Evolutionary conservation across 345 rosid species (phyloP), one percentile per base, ranked within the genome.

Genomic region (Boechera divaricarpa): DNA sequence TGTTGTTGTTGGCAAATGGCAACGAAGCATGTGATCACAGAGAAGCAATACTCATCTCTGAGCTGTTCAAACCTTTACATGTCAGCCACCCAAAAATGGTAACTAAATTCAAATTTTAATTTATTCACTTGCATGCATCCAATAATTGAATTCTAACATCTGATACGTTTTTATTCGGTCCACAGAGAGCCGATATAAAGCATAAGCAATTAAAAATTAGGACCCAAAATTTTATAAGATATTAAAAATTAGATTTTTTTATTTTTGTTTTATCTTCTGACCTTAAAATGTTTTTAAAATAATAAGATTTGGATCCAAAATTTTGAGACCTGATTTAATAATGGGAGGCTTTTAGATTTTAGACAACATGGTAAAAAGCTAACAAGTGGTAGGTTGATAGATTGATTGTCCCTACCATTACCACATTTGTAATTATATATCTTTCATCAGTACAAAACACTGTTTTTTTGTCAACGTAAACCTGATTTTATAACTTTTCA

Each of bases 1-100:
- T 39, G 16, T 10, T 7, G 32, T 47, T 39, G 73, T 44, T 65
- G 73, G 76, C 58, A 57, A 58, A 32, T 65, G 73, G 76, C 58
- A 57, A 58, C 68, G 47, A 75, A 59, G 68, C 74, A 76, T 76
- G 79, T 76, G 79, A 68, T 16, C 28, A 41, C 74, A 68, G 36
- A 59, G 61, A 59, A 41, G 35, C 62, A 49, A 59, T 42, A 67
- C 74, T 29, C 62, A 41, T 41, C 62, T 67, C 61, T 59, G 61
- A 75, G 62, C 67, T 76, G 69, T 76, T 68, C 74, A 59, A 28
- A 18, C 16, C 52, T 75, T 66, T 7, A 57, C 61, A 75, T 16
- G 60, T 75, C 61, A 75, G 44, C 68, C 68, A 66, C 28, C 29
- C 62, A 28, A 59, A 75, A 38, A 11, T 12, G 8, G 35, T 59